Evolutionary conservation across 176 grass and related monocot species (phyloP).

Genomic region (Phoenix roebelenii): DNA sequence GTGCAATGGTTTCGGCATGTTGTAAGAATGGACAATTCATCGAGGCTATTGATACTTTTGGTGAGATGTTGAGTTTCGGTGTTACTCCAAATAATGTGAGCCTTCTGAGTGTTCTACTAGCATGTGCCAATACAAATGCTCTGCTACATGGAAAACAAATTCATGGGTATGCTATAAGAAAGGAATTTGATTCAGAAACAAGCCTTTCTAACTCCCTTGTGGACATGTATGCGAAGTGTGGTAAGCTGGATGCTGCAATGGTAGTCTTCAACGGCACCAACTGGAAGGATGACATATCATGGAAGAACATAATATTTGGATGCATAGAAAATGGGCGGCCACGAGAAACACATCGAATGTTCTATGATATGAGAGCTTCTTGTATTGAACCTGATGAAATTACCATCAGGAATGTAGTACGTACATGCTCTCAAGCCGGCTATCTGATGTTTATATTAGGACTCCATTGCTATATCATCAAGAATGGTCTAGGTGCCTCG

Average conservation of each 20-base stretch:
- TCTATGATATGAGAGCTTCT: slow-evolving; percentile 1
- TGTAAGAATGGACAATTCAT: not conserved
- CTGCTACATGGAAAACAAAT: slow-evolving; percentile 2
- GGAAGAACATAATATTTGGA: slow-evolving; percentile 6
- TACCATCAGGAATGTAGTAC: no score
- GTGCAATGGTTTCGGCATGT: slow-evolving; percentile 7
- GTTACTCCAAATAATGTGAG: slow-evolving; percentile 1
- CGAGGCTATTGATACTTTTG: not conserved
- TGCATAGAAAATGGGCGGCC: not conserved
- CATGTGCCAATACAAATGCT: slow-evolving; percentile 1
- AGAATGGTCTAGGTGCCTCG: not conserved
- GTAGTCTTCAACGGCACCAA: not conserved
- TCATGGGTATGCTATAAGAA: slow-evolving; percentile 7
- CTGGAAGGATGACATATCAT: not conserved
- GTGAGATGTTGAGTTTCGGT: not conserved
- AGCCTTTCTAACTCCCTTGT: not conserved
- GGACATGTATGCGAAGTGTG: slow-evolving; percentile 8
- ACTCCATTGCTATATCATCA: slow-evolving; percentile 6
- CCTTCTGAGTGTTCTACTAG: slow-evolving; percentile 3
- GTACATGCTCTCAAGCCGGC: not conserved
- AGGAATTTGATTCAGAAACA: slow-evolving; percentile 1
- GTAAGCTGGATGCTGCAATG: slow-evolving; percentile 1
- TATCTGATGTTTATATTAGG: not conserved
- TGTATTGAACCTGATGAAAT: no score
- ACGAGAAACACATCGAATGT: not conserved